Evolutionary conservation across 257 asterid genomes (phyloP).

Genomic region (Cynanchum wilfordii): DNA sequence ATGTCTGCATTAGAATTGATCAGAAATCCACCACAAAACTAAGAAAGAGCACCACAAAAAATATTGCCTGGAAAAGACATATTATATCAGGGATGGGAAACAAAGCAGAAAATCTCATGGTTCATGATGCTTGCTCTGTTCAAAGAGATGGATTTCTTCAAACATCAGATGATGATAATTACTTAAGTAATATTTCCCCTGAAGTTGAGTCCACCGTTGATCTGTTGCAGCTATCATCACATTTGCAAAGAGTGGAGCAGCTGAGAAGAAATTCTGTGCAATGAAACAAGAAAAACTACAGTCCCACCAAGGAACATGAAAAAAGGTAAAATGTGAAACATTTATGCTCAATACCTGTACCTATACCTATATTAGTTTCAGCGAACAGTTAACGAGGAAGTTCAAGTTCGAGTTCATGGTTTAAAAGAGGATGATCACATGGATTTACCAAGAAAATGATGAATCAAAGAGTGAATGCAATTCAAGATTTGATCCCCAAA

Average conservation of each 20-base stretch:
- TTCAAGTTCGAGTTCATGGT: not conserved
- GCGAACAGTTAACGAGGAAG: not conserved
- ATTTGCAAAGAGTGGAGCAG: constrained; percentile 55
- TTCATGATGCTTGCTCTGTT: constrained; percentile 6
- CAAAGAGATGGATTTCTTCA: constrained; percentile 15
- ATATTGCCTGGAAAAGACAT: not conserved
- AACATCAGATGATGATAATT: constrained; percentile 7
- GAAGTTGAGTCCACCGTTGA: constrained; percentile 31
- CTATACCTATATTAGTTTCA: not conserved
- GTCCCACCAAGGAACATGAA: constrained; percentile 17
- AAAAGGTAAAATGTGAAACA: constrained; percentile 8
- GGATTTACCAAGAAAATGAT: not conserved
- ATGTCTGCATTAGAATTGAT: constrained; percentile 8
- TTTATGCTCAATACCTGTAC: not conserved
- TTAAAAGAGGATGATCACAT: not conserved
- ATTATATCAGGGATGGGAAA: constrained; percentile 11
- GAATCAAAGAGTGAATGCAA: not conserved
- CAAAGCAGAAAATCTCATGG: constrained; percentile 6
- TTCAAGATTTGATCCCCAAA: not conserved
- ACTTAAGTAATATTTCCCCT: constrained; percentile 10
- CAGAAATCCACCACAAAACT: constrained; percentile 14
- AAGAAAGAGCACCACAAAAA: not conserved
- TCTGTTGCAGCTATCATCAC: constrained; percentile 52
- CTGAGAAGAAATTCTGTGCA: constrained; percentile 34
- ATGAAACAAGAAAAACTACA: constrained; percentile 40